Base-by-base conservation (phyloP, 805 yeast genomes). In the Zygosaccharomyces lentus region DNA sequence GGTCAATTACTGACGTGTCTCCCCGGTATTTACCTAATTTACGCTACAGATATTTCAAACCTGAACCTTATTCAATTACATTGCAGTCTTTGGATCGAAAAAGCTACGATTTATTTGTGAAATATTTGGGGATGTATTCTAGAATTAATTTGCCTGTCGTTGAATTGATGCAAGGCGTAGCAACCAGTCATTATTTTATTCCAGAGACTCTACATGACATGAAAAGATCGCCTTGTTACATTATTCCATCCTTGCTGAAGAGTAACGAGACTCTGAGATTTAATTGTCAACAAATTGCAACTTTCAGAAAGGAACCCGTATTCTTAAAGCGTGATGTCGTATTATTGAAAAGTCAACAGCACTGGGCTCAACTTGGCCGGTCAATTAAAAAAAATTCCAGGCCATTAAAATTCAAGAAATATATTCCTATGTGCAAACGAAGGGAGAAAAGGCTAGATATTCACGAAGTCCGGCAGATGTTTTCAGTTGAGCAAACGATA, bases 351-450 rank as follows among this genome's bases (percentile, higher is more conserved):
- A 53, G 61, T 34, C 40, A 27, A 29, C 57, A 56, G 27, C 63
- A 56, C 46, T 62, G 66, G 66, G 41, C 48, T 4, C 49, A 56
- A n/a, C 23, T 57, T 16, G 65, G 66, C 1, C 45, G 64, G 34
- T 40, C 58, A 1, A 27, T 61, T 6, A 45, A 37, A 12, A 7
- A 15, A n/a, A 46, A 10, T 12, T 37, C 34, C 3, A 26, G 30
- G n/a, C 56, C 56, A 10, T 21, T 49, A 21, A 59, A 53, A 43
- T 32, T 13, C 26, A 50, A 45, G 21, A 39, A 46, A 26, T 35
- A 37, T 31, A 3, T 38, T 30, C 27, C 48, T 2, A 36, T 50
- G 46, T 52, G 40, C 12, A 42, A 34, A 19, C 30, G 46, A 32
- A 37, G 48, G 24, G 43, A 37, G 9, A 34, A 25, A 3, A 36